These are phyloP conservation scores for Carnegiea gigantea DNA, from an alignment of 179 eudicot genomes.

Conservation along the genomic window DNA sequence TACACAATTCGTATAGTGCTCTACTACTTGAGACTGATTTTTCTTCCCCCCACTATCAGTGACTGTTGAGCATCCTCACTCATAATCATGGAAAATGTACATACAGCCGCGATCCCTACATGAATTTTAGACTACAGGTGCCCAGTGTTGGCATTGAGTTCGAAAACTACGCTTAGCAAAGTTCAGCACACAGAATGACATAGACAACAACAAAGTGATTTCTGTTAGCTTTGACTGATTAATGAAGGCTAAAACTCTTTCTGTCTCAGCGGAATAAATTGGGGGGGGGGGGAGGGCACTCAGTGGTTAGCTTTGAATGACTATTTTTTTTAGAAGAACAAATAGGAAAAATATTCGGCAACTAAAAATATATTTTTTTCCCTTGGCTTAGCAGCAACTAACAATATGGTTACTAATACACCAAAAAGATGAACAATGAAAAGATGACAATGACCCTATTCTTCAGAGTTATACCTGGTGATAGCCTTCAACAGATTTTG, in stretches of 20 bases:
- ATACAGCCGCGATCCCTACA: background rate
- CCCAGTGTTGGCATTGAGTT: background rate
- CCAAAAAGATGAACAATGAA: slow-evolving; percentile 7
- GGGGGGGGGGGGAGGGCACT: too few relatives aligned
- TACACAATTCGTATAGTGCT: background rate
- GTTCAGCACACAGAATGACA: background rate
- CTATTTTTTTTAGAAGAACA: too few relatives aligned
- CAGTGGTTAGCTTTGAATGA: too few relatives aligned
- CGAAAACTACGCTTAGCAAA: background rate
- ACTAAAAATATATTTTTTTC: too few relatives aligned
- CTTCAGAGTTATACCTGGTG: slow-evolving; percentile 67
- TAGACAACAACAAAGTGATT: slow-evolving; percentile 4
- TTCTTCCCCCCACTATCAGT: too few relatives aligned
- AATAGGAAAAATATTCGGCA: too few relatives aligned
- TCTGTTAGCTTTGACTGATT: background rate
- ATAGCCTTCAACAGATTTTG: slow-evolving; percentile 98
- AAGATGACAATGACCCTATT: background rate
- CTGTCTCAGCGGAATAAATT: background rate
- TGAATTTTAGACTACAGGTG: background rate
- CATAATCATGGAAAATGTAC: background rate
- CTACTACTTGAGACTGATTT: background rate
- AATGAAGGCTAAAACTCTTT: background rate
- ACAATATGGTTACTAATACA: background rate
- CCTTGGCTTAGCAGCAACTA: background rate
- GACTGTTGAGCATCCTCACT: background rate